Base-by-base conservation (phyloP, 1,284 basidiomycete genomes). In the Veloporphyrellus conicus region DNA sequence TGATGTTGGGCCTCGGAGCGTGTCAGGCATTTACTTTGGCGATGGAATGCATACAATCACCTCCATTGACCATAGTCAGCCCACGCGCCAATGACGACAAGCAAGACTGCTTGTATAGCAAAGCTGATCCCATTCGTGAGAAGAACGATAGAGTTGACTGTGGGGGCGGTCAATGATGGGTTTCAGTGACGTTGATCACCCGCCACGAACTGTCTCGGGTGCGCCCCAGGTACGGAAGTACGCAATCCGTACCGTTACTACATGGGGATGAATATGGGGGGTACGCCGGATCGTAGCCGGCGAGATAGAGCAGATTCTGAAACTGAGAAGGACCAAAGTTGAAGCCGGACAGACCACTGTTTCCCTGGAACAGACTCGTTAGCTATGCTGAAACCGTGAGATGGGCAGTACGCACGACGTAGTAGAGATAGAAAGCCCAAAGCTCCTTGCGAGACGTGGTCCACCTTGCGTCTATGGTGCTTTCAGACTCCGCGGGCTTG, bases 1-100 rank as follows among this genome's bases (percentile, higher is more conserved):
- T 84, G 58, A 90, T 88, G 56, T 86, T 86, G 3, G 86, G 86
- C 63, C 80, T 82, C 8, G 40, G 7, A 47, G 4, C 27, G 12
- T 34, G 44, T 60, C 40, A 59, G 49, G 46, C 31, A 36, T 35
- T 41, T 20, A 19, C n/a, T 9, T 31, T 4, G 23, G 31, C 22
- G 25, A 44, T 22, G 6, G 41, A 31, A 34, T 12, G 18, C 22
- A 10, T 16, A 6, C 4, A 27, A 22, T 43, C 27, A 82, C 81
- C 84, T 78, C 82, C 85, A 89, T 18, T 71, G 68, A 16, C 87
- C 87, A 63, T 87, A 90, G 62, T 89, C 87, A 1, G 86, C 86
- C 77, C 87, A 87, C 7, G 83, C 79, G 6, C 83, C 87, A 38
- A 90, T 75, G 15, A 75, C 55, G 14, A 86, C 65, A 20, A 90